Evolutionary conservation across 495 filamentous ascomycete species (phyloP), one percentile per base, ranked within the genome.

Genomic region (Penicillium subrubescens): DNA sequence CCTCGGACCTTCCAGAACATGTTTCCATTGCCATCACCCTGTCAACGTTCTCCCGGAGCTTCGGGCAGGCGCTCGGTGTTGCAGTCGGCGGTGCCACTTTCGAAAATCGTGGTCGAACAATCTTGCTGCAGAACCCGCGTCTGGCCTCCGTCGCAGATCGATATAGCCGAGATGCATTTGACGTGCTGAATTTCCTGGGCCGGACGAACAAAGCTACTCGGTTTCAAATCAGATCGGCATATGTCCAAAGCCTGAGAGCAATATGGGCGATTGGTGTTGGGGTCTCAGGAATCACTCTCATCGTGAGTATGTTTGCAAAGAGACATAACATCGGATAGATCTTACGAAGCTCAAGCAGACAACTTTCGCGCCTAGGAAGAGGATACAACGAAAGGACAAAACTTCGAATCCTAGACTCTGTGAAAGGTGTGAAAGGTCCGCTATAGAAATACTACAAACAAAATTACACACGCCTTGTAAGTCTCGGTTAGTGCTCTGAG

Each of bases 21-120:
- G 79, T 81, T 25, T 83, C 83, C 1, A 78, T 79, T 21, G 86
- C 85, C 0, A 81, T 82, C 1, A 80, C 81, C 54, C 84, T 88
- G 81, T 88, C 87, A 69, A 82, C 81, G 8, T 89, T 89, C 66
- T 73, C 81, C 60, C 82, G 86, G 0, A 78, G 81, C 0, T 71
- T 87, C 35, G 88, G 86, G 19, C 84, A 87, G 78, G 78, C 81
- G 3, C 66, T 89, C 21, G 87, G 87, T n/a, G 85, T 89, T 12
- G 86, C 84, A 12, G 74, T 87, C 27, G 82, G 82, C 3, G 83
- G 84, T 12, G 82, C 83, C 5, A 78, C 84, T 15, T 87, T 89
- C 69, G 85, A 88, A 66, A 89, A 88, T 62, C 52, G 58, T 12
- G n/a, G 67, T 60, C 70, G 71, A 43, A 51, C 60, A 14, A 81